Base-by-base conservation (phyloP, 495 filamentous ascomycete genomes). In the Stereocaulon alpinum region DNA sequence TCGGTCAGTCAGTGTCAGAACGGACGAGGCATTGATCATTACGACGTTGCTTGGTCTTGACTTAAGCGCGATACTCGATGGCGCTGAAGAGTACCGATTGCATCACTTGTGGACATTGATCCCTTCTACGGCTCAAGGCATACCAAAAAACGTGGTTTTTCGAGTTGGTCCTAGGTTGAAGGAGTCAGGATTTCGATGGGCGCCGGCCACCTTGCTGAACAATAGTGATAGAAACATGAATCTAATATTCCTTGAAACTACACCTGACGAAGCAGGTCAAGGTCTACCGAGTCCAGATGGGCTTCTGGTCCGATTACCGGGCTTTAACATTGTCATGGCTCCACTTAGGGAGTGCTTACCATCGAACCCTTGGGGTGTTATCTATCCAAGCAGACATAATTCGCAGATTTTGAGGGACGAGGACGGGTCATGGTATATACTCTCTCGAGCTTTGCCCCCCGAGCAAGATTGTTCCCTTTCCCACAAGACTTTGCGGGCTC, bases 21-120 rank as follows among this genome's bases (percentile, higher is more conserved):
- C 32, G 0, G 59, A 61, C 53, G 59, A 61, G 47, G 41, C 59
- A 20, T 24, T 57, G 11, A 40, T 61, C 6, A 61, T 61, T 32
- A 53, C 22, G 47, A 54, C 43, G 0, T 22, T 61, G 29, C 45
- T 61, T n/a, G 45, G 34, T 12, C 43, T 61, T 43, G 59, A 61
- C n/a, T 4, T 29, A 14, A 42, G 14, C 6, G 20, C 20, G 14
- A 61, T 56, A 6, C 52, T 56, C 40, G 29, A 61, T 17, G 59
- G 53, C 6, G 32, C 51, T 40, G 37, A 55, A 15, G 18, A 55
- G 18, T 55, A 32, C 37, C 32, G 51, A 55, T 15, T 42, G 3
- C 32, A 41, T 40, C 51, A 32, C 4, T 17, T 55, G 12, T 55
- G 40, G 37, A 42, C 17, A 2, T 29, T 55, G 22, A 43, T 55